A percentile compares a stretch with the other conserved stretches of the same genome.
phyloP scores from a whole-genome alignment of 2,329 filamentous ascomycete species.

The Fusarium torulosum region DNA sequence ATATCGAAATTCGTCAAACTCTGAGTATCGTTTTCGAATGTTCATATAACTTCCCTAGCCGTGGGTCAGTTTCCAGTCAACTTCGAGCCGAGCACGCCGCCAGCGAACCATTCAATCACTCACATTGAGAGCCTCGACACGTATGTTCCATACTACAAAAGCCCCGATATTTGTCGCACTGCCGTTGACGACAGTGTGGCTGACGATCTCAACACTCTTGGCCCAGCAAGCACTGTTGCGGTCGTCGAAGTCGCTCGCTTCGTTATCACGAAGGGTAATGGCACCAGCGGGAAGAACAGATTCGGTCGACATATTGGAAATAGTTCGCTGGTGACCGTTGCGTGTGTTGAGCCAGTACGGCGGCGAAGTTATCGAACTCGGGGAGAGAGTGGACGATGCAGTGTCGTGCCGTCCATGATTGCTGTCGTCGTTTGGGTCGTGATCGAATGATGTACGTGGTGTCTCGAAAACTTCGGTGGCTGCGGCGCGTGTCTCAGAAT shows the following conservation, averaged over 20 bases:
- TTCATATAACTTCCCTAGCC: conserved; percentile 70
- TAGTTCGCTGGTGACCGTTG: conserved; percentile 52
- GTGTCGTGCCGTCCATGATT: conserved; percentile 35
- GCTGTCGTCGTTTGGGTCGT: conserved; percentile 26
- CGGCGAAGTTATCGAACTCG: conserved; percentile 54
- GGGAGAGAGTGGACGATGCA: conserved; percentile 45
- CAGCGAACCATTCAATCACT: conserved; percentile 13
- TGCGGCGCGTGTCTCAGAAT: conserved; percentile 37
- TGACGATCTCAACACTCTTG: conserved; percentile 70
- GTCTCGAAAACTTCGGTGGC: conserved; percentile 46
- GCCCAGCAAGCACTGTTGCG: conserved; percentile 73
- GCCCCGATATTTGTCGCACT: conserved; percentile 76
- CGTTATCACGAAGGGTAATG: conserved; percentile 74
- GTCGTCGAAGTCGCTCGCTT: conserved; percentile 63
- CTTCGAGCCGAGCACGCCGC: conserved; percentile 13
- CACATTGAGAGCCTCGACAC: conserved; percentile 86
- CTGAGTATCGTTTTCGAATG: conserved; percentile 84
- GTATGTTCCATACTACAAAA: conserved; percentile 95
- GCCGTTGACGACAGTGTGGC: conserved; percentile 69
- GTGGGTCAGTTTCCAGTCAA: conserved; percentile 6
- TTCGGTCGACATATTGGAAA: conserved; percentile 62
- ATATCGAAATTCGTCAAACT: conserved; percentile 86
- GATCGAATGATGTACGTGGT: conserved; percentile 46
- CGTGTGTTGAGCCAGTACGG: conserved; percentile 60
- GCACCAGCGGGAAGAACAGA: conserved; percentile 65